phyloP scores from a whole-genome alignment of 2,329 filamentous ascomycete genomes.

The Dendrostoma leiphaemia region DNA sequence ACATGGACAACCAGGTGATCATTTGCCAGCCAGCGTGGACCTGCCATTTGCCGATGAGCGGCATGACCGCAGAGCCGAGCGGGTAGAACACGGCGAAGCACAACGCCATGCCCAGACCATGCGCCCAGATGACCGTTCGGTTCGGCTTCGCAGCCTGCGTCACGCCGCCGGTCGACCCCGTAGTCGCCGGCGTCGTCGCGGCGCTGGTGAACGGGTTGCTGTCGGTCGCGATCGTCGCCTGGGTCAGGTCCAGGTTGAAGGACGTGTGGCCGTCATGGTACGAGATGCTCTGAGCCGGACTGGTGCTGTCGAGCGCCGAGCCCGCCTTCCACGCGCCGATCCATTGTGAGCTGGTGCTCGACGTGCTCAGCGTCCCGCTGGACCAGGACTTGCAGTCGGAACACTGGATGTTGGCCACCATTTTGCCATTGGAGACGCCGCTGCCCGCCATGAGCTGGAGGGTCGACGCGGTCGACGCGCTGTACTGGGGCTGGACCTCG shows the following conservation, averaged over 20 bases:
- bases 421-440: conserved; percentile 48
- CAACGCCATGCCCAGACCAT: conserved; percentile 61
- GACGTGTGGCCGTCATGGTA: conserved; percentile 43
- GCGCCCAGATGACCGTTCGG: conserved; percentile 35
- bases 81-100: conserved; percentile 60
- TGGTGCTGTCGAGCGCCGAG: conserved; percentile 41
- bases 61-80: conserved; percentile 59
- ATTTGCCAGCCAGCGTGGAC: conserved; percentile 58
- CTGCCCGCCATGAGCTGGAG: conserved; percentile 58
- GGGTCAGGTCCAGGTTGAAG: conserved; percentile 48
- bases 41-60: conserved; percentile 54
- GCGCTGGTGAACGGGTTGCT: conserved; percentile 47
- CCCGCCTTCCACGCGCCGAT: conserved; percentile 55
- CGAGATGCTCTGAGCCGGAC: conserved; percentile 36
- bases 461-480: conserved; percentile 36
- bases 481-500: conserved; percentile 46
- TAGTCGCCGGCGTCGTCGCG: conserved; percentile 10
- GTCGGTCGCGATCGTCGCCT: conserved; percentile 45
- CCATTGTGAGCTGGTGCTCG: conserved; percentile 42
- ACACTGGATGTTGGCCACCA: conserved; percentile 61
- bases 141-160: conserved; percentile 22
- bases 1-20: conserved; percentile 54
- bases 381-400: conserved; percentile 49
- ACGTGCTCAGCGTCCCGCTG: conserved; percentile 41
- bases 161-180: conserved; percentile 19